phyloP scores from a whole-genome alignment of 805 yeast genomes.

The Sugiyamaella smithiae region DNA sequence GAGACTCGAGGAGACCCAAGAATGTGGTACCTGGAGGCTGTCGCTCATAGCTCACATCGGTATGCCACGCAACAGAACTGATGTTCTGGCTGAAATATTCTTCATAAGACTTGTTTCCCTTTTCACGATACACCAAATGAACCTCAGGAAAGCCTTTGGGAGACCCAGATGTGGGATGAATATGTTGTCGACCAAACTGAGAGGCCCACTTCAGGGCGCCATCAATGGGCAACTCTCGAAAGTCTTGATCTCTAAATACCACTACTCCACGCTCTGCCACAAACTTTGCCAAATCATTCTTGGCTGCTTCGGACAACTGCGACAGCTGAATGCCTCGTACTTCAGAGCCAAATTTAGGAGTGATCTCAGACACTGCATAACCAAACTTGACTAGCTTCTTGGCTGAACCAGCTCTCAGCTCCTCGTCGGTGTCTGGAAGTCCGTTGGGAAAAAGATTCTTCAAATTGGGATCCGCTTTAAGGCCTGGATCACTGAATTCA shows the following conservation, averaged over 20 bases:
- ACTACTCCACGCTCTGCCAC: constrained; percentile 51
- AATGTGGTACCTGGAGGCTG: constrained; percentile 73
- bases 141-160: constrained; percentile 58
- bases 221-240: constrained; percentile 39
- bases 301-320: constrained; percentile 43
- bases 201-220: constrained; percentile 48
- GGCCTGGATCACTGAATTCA: constrained; percentile 62
- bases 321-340: constrained; percentile 46
- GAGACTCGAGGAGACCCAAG: constrained; percentile 58
- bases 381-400: constrained; percentile 26
- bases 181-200: constrained; percentile 68
- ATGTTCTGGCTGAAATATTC: constrained; percentile 16
- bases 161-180: constrained; percentile 73
- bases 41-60: constrained; percentile 70
- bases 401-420: constrained; percentile 10
- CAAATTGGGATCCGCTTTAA: constrained; percentile 57
- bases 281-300: constrained; percentile 47
- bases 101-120: constrained; percentile 25
- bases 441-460: constrained; percentile 47
- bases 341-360: constrained; percentile 63
- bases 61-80: constrained; percentile 53
- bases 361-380: constrained; percentile 38
- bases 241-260: constrained; percentile 49
- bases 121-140: constrained; percentile 57
- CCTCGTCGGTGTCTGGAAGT: constrained; percentile 14